A percentile compares a stretch with the other conserved stretches of the same genome.
These are phyloP conservation scores for Chrysanthemum lavandulifolium DNA, from an alignment of 129 eudicot species.

Conservation along the genomic window DNA sequence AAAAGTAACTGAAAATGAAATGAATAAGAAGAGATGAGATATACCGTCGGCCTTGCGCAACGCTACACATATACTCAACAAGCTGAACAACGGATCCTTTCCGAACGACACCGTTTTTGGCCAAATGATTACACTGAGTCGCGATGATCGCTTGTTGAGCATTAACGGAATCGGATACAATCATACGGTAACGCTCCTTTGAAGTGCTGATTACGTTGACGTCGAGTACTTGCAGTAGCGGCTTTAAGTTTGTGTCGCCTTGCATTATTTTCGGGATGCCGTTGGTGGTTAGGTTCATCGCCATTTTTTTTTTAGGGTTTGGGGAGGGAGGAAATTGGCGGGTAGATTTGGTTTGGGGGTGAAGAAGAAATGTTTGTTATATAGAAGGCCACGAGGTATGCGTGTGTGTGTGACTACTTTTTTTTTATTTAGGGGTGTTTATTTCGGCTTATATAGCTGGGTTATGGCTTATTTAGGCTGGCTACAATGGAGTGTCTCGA, in stretches of 20 bases:
- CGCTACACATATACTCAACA: slow-evolving; percentile 71
- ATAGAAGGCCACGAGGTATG: too few species aligned
- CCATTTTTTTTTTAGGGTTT: slow-evolving; percentile 38
- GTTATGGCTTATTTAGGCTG: too few species aligned
- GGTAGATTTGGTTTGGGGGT: slow-evolving; percentile 22
- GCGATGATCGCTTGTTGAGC: slow-evolving; percentile 77
- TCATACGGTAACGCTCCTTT: slow-evolving; percentile 72
- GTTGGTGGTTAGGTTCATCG: slow-evolving; percentile 66
- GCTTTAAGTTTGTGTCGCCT: slow-evolving; percentile 81
- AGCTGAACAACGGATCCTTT: slow-evolving; percentile 83
- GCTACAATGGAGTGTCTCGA: too few species aligned
- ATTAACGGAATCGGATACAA: slow-evolving; percentile 59
- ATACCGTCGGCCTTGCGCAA: not conserved
- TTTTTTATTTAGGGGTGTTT: too few species aligned
- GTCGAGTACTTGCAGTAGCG: slow-evolving; percentile 78
- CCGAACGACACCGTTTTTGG: slow-evolving; percentile 49
- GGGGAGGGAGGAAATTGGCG: too few species aligned
- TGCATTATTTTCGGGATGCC: slow-evolving; percentile 61
- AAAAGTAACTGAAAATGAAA: too few species aligned
- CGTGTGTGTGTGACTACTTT: too few species aligned
- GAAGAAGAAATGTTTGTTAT: too few species aligned
- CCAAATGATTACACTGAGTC: slow-evolving; percentile 88
- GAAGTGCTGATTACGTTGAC: slow-evolving; percentile 43
- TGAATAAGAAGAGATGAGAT: too few species aligned
- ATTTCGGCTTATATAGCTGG: too few species aligned